These are phyloP conservation scores for Pinus albicaulis DNA, from an alignment of 75 land plant species.

Conservation along the genomic window DNA sequence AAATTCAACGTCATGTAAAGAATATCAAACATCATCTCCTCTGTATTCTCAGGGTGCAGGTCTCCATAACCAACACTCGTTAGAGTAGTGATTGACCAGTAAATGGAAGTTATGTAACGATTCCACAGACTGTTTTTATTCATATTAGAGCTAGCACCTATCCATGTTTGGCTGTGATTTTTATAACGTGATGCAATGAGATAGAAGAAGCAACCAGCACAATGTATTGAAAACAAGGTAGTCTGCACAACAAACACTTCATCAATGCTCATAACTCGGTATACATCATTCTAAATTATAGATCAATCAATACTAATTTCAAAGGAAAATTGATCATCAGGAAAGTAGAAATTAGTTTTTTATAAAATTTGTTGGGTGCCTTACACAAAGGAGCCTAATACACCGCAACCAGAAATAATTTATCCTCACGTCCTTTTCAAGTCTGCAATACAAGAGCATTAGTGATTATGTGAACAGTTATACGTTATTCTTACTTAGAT, in stretches of 20 bases:
- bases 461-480: no score
- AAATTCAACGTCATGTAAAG: conserved; percentile 72
- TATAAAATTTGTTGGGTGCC: not conserved
- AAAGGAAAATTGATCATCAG: no score
- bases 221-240: conserved; percentile 54
- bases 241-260: conserved; percentile 28
- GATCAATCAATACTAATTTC: no score
- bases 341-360: not conserved
- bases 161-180: conserved; percentile 42
- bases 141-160: conserved; percentile 18
- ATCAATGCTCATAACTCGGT: not conserved
- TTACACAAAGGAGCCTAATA: conserved; percentile 32
- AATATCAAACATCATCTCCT: conserved; percentile 49
- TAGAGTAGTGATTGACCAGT: conserved; percentile 69
- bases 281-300: no score
- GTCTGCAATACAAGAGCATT: conserved; percentile 21
- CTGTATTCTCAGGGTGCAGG: conserved; percentile 45
- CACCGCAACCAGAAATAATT: conserved; percentile 72
- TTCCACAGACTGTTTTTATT: conserved; percentile 31
- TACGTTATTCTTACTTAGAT: no score
- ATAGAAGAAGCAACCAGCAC: conserved; percentile 56
- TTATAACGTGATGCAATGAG: conserved; percentile 45
- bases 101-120: conserved; percentile 51
- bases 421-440: conserved; percentile 69
- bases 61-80: conserved; percentile 76